phyloP scores from a whole-genome alignment of 2,329 filamentous ascomycete genomes.

The Ciborinia camelliae region DNA sequence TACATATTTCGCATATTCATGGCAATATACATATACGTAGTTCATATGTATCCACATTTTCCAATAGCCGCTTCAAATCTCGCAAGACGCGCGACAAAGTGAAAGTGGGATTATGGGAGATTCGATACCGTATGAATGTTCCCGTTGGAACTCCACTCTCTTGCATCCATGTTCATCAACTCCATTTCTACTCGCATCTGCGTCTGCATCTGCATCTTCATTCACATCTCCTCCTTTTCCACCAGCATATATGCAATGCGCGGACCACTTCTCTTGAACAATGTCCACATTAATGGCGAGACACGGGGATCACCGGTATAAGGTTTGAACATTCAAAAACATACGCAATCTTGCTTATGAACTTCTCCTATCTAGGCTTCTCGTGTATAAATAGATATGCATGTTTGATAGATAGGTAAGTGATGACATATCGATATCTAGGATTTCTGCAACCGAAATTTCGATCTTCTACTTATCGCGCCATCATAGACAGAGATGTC shows the following conservation, averaged over 20 bases:
- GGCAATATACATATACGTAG: too few relatives aligned
- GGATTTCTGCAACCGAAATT: background rate
- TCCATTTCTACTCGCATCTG: background rate
- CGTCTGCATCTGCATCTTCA: background rate
- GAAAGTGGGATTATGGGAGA: constrained; percentile 4
- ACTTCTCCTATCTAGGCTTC: background rate
- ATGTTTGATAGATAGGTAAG: background rate
- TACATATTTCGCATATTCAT: background rate
- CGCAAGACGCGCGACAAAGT: constrained; percentile 10
- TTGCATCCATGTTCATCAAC: background rate
- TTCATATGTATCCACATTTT: background rate
- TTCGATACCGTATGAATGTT: background rate
- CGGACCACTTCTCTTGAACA: background rate
- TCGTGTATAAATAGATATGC: background rate
- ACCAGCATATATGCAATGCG: background rate
- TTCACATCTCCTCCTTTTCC: background rate
- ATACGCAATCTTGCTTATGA: background rate
- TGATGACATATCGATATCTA: background rate
- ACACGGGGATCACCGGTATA: background rate
- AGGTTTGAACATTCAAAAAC: background rate
- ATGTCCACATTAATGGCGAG: background rate
- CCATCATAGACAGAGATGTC: background rate
- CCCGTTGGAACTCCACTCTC: background rate
- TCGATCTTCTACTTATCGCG: background rate
- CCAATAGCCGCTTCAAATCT: constrained; percentile 8